Evolutionary conservation across 1,139 yeast genomes (phyloP), one percentile per base, ranked within the genome.

Genomic region (Kluyveromyces sp.): DNA sequence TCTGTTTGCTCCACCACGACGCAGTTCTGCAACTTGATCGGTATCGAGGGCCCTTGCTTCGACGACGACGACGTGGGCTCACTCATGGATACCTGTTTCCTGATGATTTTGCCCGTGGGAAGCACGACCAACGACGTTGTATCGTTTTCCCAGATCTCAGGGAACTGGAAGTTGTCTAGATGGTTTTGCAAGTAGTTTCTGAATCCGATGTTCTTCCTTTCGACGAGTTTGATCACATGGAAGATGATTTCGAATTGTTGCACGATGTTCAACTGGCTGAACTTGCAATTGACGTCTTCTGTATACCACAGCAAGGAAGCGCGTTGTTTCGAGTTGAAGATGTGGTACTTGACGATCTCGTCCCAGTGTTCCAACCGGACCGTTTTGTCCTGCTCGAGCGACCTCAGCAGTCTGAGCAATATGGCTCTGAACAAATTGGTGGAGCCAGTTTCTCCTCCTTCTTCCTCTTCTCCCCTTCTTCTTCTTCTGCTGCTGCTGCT

Each of bases 201-300:
- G 47, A 68, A 66, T 2, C 53, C 57, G 41, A 57, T 46, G 45
- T 52, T 57, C 44, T 50, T 67, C 53, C 45, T 58, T 55, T 59
- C 71, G 50, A 57, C 62, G 48, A 47, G 53, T 42, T 56, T 67
- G 50, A 79, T 69, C 48, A 78, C 56, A 4, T 65, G 60, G 53
- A 70, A 73, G 4, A 78, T 54, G 3, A 75, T 64, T 39, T 74
- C 73, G 51, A 79, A 70, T 55, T 77, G 77, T 25, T 73, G 75
- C 25, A 63, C 55, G 6, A 78, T 57, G 4, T 65, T 53, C 35
- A 78, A 64, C 15, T 59, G 49, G 40, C 70, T 72, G 53, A 77
- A 78, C 30, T 53, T 53, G 4, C 52, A 47, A 7, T 60, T 59
- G 3, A 52, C 52, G 25, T 57, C 60, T 7, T 59, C 61, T 4